phyloP scores from a whole-genome alignment of 179 eudicot species.

The Beta corolliflora region DNA sequence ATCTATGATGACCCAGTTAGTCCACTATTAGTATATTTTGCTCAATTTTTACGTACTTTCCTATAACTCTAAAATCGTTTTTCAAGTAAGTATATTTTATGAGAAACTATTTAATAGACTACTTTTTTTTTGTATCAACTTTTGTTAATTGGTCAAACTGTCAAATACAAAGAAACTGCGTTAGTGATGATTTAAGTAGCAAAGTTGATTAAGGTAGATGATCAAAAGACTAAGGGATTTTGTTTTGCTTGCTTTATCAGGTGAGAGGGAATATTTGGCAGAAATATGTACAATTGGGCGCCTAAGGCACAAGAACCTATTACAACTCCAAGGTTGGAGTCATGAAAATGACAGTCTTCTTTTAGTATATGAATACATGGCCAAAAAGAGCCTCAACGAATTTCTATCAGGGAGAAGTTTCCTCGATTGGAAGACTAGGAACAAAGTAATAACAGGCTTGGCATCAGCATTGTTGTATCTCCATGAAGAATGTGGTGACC shows the following conservation, averaged over 20 bases:
- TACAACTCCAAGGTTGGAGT: constrained; percentile 86
- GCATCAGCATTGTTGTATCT: constrained; percentile 66
- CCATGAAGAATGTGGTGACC: constrained; percentile 70
- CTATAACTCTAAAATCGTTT: too few species aligned
- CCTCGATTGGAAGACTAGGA: constrained; percentile 53
- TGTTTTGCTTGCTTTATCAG: constrained; percentile 20
- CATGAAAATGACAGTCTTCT: constrained; percentile 62
- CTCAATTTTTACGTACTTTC: too few species aligned
- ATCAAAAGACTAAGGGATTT: not conserved
- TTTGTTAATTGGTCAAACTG: too few species aligned
- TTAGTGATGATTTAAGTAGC: not conserved
- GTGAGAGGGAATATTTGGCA: constrained; percentile 71
- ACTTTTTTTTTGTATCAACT: too few species aligned
- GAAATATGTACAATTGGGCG: constrained; percentile 75
- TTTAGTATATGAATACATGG: constrained; percentile 75
- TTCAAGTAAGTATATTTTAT: too few species aligned
- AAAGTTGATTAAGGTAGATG: too few species aligned
- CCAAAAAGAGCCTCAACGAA: constrained; percentile 67
- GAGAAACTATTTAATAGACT: not conserved
- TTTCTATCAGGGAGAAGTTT: constrained; percentile 41
- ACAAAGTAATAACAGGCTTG: constrained; percentile 53
- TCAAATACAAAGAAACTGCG: not conserved
- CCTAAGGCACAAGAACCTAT: constrained; percentile 64
- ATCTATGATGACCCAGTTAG: too few species aligned
- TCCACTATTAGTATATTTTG: too few species aligned